Conservation (phyloP, 345 rosid genomes). For the Eucalyptus dawsonii region DNA sequence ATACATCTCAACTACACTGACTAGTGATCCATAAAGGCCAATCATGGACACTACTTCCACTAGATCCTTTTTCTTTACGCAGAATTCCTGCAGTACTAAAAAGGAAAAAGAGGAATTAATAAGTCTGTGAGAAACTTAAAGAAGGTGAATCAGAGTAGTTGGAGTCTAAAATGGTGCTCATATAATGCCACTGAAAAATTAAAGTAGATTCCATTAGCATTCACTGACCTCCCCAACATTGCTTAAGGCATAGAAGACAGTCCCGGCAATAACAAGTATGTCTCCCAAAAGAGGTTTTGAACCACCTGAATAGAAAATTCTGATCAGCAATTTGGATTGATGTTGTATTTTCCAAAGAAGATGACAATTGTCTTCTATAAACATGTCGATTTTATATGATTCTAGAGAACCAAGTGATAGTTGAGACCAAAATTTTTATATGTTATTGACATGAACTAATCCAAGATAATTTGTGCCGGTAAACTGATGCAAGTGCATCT, state of each 20-base stretch:
- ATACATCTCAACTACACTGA: conserved; percentile 36
- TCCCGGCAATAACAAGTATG: conserved; percentile 28
- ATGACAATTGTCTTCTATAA: neutral
- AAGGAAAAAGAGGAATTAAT: neutral
- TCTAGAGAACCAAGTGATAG: neutral
- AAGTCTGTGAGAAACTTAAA: neutral
- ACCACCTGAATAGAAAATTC: conserved; percentile 16
- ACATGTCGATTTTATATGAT: neutral
- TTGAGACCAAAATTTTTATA: neutral
- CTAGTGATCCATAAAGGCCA: conserved; percentile 32
- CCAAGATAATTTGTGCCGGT: neutral
- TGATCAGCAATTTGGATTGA: neutral
- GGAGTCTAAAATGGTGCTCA: neutral
- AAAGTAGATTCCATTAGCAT: neutral
- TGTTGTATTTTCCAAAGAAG: neutral
- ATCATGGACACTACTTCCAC: conserved; percentile 48
- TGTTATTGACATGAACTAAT: neutral
- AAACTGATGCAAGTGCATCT: neutral
- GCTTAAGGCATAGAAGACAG: conserved; percentile 40
- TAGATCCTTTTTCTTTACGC: conserved; percentile 40
- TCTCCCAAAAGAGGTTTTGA: conserved; percentile 42
- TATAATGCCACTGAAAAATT: neutral
- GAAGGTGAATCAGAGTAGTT: neutral
- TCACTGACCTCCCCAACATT: conserved; percentile 47
- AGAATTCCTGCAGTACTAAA: conserved; percentile 31